Percentiles rank a stretch among this genome's conserved stretches.
Evolutionary conservation across 805 yeast genomes (phyloP).

Genomic region (Sugiyamaella floridensis): DNA sequence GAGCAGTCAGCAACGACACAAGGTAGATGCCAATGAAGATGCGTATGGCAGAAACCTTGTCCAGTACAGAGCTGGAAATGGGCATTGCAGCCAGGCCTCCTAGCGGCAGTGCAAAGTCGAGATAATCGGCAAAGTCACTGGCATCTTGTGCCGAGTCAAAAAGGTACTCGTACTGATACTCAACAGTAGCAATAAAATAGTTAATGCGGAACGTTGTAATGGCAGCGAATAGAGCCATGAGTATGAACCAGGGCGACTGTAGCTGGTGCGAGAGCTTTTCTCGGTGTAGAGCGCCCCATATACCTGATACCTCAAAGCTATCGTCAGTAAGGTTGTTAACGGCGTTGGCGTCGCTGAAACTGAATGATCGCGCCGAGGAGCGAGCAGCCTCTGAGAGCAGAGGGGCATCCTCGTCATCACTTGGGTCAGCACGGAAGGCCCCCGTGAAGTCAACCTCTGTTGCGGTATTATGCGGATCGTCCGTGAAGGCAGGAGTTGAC

Average conservation of each 20-base stretch:
- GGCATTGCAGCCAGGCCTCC: slow-evolving; percentile 89
- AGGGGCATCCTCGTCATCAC: slow-evolving; percentile 1
- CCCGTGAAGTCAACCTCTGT: slow-evolving; percentile 6
- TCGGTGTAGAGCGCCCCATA: slow-evolving; percentile 77
- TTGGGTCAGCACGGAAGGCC: neutral
- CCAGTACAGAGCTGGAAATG: slow-evolving; percentile 72
- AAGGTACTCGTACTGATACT: slow-evolving; percentile 72
- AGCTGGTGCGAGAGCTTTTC: slow-evolving; percentile 41
- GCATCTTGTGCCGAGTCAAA: slow-evolving; percentile 48
- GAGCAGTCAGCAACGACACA: slow-evolving; percentile 58
- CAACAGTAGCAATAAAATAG: slow-evolving; percentile 85
- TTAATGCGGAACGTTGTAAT: slow-evolving; percentile 88
- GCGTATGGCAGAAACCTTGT: slow-evolving; percentile 57
- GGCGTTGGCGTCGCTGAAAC: slow-evolving; percentile 4
- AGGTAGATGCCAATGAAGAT: slow-evolving; percentile 47
- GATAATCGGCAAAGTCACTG: slow-evolving; percentile 55
- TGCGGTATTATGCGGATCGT: neutral
- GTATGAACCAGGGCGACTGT: slow-evolving; percentile 61
- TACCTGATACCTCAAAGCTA: slow-evolving; percentile 35
- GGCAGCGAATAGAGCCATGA: slow-evolving; percentile 73
- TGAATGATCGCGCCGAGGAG: neutral
- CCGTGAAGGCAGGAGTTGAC: neutral
- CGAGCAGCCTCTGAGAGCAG: slow-evolving; percentile 1
- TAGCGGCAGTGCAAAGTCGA: slow-evolving; percentile 78
- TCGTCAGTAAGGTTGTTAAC: slow-evolving; percentile 10